A percentile compares a stretch with the other conserved stretches of the same genome.
Evolutionary conservation across 495 filamentous ascomycete species (phyloP).

Genomic region (Bacidia rubella): DNA sequence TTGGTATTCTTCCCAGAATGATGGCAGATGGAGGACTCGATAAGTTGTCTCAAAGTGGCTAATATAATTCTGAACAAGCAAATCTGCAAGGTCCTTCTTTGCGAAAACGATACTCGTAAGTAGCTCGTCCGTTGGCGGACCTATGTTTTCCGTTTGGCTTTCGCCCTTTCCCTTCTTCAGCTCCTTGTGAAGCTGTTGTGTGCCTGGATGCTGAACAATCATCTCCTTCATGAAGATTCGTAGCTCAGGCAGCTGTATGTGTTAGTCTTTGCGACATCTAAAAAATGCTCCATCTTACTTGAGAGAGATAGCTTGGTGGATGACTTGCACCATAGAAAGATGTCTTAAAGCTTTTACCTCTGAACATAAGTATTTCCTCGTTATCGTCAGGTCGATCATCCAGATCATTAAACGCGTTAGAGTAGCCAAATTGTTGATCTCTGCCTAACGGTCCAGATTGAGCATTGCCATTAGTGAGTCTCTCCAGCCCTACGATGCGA

Average conservation of each 20-base stretch:
- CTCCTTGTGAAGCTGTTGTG: constrained; percentile 30
- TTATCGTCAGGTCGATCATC: neutral
- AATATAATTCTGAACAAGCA: constrained; percentile 41
- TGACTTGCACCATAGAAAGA: constrained; percentile 38
- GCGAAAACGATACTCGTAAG: constrained; percentile 28
- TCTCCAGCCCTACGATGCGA: constrained; percentile 11
- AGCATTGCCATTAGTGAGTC: constrained; percentile 1
- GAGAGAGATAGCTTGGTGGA: constrained; percentile 29
- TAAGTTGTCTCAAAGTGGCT: constrained; percentile 41
- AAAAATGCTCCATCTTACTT: constrained; percentile 24
- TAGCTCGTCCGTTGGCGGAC: constrained; percentile 10
- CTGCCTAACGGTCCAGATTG: too few relatives aligned
- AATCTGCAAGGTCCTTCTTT: constrained; percentile 34
- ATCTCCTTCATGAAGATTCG: constrained; percentile 30
- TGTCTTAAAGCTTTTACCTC: constrained; percentile 35
- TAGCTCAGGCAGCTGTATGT: constrained; percentile 33
- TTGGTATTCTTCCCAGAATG: constrained; percentile 40
- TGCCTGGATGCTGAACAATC: constrained; percentile 20
- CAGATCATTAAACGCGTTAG: neutral
- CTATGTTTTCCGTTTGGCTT: constrained; percentile 19
- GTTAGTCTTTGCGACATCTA: constrained; percentile 11
- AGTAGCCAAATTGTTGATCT: too few relatives aligned
- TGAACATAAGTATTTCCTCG: constrained; percentile 26
- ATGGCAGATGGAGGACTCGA: constrained; percentile 45
- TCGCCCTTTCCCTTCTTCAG: constrained; percentile 27